Conservation (phyloP, 371 early-diverging fungal species). For the Apophysomyces sp. region DNA sequence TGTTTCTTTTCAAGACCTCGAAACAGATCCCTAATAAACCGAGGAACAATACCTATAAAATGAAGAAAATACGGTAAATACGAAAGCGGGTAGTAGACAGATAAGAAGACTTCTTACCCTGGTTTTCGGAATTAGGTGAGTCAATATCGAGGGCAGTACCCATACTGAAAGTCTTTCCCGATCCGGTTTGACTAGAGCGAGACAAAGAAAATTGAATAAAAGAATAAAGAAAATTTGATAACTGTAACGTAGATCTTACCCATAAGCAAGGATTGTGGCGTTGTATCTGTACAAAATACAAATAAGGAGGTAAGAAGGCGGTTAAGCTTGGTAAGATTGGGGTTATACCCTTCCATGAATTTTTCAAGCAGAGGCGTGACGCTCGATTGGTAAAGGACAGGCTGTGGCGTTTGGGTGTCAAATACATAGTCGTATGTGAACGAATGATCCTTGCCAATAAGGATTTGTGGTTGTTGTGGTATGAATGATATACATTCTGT, state of each 20-base stretch:
- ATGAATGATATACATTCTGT: conserved; percentile 65
- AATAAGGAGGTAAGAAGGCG: neutral
- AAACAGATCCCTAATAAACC: conserved; percentile 76
- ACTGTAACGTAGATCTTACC: conserved; percentile 49
- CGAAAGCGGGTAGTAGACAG: too few relatives aligned
- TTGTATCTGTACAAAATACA: conserved; percentile 52
- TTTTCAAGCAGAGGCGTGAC: conserved; percentile 72
- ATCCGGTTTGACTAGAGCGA: conserved; percentile 74
- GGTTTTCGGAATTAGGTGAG: conserved; percentile 34
- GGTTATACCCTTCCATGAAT: conserved; percentile 80
- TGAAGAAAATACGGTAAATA: neutral
- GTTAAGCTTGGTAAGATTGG: neutral
- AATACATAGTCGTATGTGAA: conserved; percentile 89
- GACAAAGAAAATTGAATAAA: neutral
- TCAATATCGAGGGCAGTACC: conserved; percentile 64
- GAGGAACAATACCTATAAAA: conserved; percentile 80
- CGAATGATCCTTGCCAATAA: conserved; percentile 61
- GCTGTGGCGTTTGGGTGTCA: conserved; percentile 67
- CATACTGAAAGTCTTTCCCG: conserved; percentile 99
- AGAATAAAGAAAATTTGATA: neutral
- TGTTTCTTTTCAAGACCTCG: conserved; percentile 14
- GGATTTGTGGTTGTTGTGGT: conserved; percentile 59
- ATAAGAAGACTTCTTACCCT: too few relatives aligned
- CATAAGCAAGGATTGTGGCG: conserved; percentile 95
- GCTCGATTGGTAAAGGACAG: conserved; percentile 63